These are phyloP conservation scores for Phyllosticta paracitricarpa DNA, from an alignment of 2,329 filamentous ascomycete genomes.

Conservation along the genomic window DNA sequence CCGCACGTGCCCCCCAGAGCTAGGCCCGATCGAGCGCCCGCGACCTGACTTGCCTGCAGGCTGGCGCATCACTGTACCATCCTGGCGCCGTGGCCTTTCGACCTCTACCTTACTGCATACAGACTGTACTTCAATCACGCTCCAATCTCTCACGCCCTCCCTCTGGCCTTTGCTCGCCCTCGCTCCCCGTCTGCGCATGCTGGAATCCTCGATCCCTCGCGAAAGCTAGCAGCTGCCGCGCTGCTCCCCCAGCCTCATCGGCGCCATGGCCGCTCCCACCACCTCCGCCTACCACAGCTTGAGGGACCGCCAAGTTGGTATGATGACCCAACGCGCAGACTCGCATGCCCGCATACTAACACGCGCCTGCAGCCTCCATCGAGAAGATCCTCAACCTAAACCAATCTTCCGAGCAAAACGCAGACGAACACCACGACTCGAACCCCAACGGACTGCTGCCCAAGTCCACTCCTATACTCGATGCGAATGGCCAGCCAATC, in stretches of 20 bases:
- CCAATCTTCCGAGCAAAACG: slow-evolving; percentile 45
- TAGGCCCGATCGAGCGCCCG: neutral
- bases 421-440: slow-evolving; percentile 52
- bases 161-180: neutral
- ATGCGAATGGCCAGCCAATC: slow-evolving; percentile 81
- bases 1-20: slow-evolving; percentile 5
- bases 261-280: slow-evolving; percentile 39
- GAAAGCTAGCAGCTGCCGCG: slow-evolving; percentile 16
- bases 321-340: slow-evolving; percentile 24
- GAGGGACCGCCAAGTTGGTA: slow-evolving; percentile 63
- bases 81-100: slow-evolving; percentile 7
- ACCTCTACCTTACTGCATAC: neutral
- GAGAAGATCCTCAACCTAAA: slow-evolving; percentile 96
- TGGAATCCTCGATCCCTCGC: neutral
- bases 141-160: neutral
- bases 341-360: slow-evolving; percentile 11
- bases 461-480: slow-evolving; percentile 68
- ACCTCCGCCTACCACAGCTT: slow-evolving; percentile 44
- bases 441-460: slow-evolving; percentile 53
- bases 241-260: slow-evolving; percentile 15
- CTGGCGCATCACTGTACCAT: neutral
- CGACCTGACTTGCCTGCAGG: neutral
- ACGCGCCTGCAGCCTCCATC: slow-evolving; percentile 58
- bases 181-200: slow-evolving; percentile 9
- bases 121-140: neutral